Base-by-base conservation (phyloP, 2,329 filamentous ascomycete genomes). In the Pseudocercospora vitis region DNA sequence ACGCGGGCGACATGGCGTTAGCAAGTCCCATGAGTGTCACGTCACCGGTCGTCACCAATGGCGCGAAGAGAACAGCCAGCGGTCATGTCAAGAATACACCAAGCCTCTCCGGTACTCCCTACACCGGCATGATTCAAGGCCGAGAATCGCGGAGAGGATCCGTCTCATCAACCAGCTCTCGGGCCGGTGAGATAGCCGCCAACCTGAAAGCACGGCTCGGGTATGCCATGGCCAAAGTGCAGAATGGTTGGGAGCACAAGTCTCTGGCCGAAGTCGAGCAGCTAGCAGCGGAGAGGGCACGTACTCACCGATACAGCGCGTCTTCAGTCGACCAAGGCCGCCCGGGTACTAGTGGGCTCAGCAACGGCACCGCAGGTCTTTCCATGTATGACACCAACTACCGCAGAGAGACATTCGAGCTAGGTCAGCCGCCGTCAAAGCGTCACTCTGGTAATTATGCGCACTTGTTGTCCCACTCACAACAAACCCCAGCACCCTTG, bases 141-240 rank as follows among this genome's bases (percentile, higher is more conserved):
- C 50, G 80, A 80, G 52, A 48, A 3, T 86, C 86, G 23, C 81
- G 88, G 65, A 90, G 84, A 58, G 83, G 83, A 42, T 92, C 89
- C 69, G 79, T 84, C 52, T 88, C 55, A 8, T 84, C 83, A 7
- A 79, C 81, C 44, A 80, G 82, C 45, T 88, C 82, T 65, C 86
- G 84, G 62, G 88, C 92, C 63, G 86, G 87, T 70, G 89, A 95
- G 79, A 88, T 94, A 78, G 90, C 89, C 33, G 82, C 85, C 50
- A 88, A 92, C 67, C 80, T 97, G 48, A 87, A 86, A 68, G 86
- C 90, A 47, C 87, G 90, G 64, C 80, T 97, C 23, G 89, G 90
- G 5, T 96, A 96, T 71, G 92, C 92, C 60, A 94, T 95, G 81
- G 81, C 95, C 68, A 96, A 96, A 72, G 88, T 96, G 33, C 89